Evolutionary conservation across 768 basidiomycete genomes (phyloP).

Genomic region (Suillus decipiens): DNA sequence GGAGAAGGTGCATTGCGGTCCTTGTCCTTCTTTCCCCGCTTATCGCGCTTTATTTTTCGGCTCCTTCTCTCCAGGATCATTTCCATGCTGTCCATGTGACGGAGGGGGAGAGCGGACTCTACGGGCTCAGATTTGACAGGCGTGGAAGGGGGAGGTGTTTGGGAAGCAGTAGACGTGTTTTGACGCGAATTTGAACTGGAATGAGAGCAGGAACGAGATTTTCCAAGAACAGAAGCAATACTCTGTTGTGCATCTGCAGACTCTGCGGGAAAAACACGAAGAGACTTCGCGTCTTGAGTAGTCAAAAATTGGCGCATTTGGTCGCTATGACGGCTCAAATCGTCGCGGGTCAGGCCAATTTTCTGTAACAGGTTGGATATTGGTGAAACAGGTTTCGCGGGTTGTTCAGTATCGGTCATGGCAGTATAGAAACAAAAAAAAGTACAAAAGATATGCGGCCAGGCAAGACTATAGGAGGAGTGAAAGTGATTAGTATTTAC

Average conservation of each 20-base stretch:
- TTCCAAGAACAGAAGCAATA: conserved; percentile 38
- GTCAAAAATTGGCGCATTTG: conserved; percentile 82
- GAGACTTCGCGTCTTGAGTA: conserved; percentile 46
- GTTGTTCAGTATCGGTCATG: conserved; percentile 23
- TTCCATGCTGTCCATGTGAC: conserved; percentile 76
- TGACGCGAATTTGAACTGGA: conserved; percentile 47
- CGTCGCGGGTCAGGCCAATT: conserved; percentile 77
- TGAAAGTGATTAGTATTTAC: conserved; percentile 1
- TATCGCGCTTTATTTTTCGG: conserved; percentile 55
- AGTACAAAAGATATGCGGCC: background rate
- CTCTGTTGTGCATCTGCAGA: conserved; percentile 37
- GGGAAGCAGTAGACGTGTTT: conserved; percentile 42
- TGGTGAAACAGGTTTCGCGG: conserved; percentile 50
- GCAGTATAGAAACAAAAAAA: conserved; percentile 5
- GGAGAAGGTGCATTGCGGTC: conserved; percentile 57
- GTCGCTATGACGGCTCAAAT: conserved; percentile 68
- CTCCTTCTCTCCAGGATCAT: conserved; percentile 71
- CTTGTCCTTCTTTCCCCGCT: conserved; percentile 44
- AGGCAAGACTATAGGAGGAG: conserved; percentile 5
- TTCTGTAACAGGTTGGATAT: conserved; percentile 72
- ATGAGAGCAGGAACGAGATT: conserved; percentile 46
- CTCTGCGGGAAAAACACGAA: conserved; percentile 43
- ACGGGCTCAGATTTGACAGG: conserved; percentile 65
- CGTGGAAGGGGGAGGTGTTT: conserved; percentile 50
- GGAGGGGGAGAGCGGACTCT: conserved; percentile 49